Conservation (phyloP, 495 filamentous ascomycete genomes). For the Aspergillus biplanus region DNA sequence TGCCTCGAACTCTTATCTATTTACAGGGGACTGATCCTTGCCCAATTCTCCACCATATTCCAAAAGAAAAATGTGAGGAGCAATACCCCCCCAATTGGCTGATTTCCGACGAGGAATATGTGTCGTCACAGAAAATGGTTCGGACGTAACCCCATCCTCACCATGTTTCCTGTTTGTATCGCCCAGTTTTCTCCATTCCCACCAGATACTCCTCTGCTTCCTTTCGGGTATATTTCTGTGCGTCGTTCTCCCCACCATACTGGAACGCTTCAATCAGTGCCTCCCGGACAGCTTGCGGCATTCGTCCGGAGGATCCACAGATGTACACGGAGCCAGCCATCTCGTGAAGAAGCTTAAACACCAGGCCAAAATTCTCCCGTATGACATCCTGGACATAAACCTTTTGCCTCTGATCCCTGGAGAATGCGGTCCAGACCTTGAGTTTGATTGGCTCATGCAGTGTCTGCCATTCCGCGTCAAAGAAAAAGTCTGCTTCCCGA, state of each 20-base stretch:
- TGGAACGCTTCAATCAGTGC: constrained; percentile 76
- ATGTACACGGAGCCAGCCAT: constrained; percentile 66
- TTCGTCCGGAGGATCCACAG: constrained; percentile 81
- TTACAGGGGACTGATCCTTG: background rate
- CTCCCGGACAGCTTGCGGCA: constrained; percentile 87
- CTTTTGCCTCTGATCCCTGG: constrained; percentile 74
- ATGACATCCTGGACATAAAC: constrained; percentile 90
- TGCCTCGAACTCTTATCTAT: background rate
- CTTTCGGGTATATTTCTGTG: constrained; percentile 37
- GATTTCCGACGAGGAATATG: too few species aligned
- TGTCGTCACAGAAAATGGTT: background rate
- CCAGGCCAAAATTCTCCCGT: constrained; percentile 55
- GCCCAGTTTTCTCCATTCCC: constrained; percentile 66
- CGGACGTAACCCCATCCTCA: constrained; percentile 23
- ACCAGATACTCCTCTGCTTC: constrained; percentile 62
- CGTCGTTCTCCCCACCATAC: constrained; percentile 25
- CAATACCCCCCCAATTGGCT: background rate
- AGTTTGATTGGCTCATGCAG: constrained; percentile 42
- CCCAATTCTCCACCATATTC: background rate
- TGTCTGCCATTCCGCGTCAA: constrained; percentile 70
- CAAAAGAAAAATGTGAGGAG: background rate
- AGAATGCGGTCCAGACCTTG: constrained; percentile 78
- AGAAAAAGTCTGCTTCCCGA: constrained; percentile 74
- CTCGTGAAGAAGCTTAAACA: constrained; percentile 62
- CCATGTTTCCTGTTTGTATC: constrained; percentile 84